Percentiles rank a stretch among this genome's conserved stretches.
Conservation (phyloP, 352 stramenopile genomes). For the Globisporangium nagaii region DNA sequence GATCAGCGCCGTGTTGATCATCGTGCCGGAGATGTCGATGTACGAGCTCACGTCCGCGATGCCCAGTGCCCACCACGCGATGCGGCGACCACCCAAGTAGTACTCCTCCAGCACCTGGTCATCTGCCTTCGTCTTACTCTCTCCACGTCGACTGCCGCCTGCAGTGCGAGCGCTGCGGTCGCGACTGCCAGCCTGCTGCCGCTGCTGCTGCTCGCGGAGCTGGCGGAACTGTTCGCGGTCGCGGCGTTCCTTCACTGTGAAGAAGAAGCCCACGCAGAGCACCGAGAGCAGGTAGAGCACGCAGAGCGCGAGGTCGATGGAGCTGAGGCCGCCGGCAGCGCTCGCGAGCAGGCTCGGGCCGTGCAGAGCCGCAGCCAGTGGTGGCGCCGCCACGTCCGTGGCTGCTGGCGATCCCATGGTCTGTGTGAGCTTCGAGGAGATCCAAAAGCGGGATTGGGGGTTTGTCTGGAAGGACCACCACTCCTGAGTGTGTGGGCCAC, state of each 20-base stretch:
- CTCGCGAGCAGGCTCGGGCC: too few species aligned
- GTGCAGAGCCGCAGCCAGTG: background rate
- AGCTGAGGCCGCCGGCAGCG: slow-evolving; percentile 16
- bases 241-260: slow-evolving; percentile 54
- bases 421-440: background rate
- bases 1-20: slow-evolving; percentile 82
- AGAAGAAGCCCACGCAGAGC: slow-evolving; percentile 56
- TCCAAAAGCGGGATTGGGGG: background rate
- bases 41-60: slow-evolving; percentile 80
- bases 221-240: slow-evolving; percentile 28
- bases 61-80: slow-evolving; percentile 69
- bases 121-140: slow-evolving; percentile 13
- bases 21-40: slow-evolving; percentile 81
- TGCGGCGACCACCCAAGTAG: slow-evolving; percentile 59
- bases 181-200: too few species aligned
- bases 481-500: background rate
- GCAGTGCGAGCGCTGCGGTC: background rate
- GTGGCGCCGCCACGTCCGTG: background rate
- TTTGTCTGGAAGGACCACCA: background rate
- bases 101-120: slow-evolving; percentile 62
- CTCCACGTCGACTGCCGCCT: too few species aligned
- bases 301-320: slow-evolving; percentile 52
- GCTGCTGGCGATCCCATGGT: background rate
- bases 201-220: slow-evolving; percentile 11
- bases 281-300: slow-evolving; percentile 55